These are phyloP conservation scores for Cercospora sp. DNA, from an alignment of 2,329 filamentous ascomycete species.

Conservation along the genomic window DNA sequence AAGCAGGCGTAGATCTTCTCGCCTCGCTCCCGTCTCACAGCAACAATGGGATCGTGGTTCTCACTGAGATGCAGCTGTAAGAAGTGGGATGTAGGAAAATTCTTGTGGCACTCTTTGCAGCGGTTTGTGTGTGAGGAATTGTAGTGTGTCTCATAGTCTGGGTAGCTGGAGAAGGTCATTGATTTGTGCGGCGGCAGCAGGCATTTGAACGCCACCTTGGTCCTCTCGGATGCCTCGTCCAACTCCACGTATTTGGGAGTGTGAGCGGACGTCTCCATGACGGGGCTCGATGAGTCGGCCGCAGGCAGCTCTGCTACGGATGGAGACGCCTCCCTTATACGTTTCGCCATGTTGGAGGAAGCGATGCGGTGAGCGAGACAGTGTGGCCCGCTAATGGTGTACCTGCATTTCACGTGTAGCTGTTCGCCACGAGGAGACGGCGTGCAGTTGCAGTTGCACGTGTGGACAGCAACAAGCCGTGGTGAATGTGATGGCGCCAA, in stretches of 20 bases:
- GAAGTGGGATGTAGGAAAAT: conserved; percentile 82
- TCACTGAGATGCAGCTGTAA: conserved; percentile 85
- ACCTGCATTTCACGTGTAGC: conserved; percentile 8
- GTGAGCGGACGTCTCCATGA: conserved; percentile 17
- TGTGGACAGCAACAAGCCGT: neutral
- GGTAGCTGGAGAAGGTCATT: conserved; percentile 69
- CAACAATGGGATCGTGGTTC: conserved; percentile 79
- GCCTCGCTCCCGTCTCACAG: conserved; percentile 70
- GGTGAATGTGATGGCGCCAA: neutral
- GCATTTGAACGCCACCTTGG: conserved; percentile 66
- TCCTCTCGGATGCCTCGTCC: conserved; percentile 43
- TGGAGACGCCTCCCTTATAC: conserved; percentile 11
- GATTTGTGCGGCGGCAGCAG: conserved; percentile 76
- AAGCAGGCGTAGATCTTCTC: conserved; percentile 94
- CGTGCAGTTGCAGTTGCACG: neutral
- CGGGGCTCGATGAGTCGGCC: conserved; percentile 25
- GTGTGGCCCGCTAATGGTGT: neutral
- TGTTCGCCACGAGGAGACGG: neutral
- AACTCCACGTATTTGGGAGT: conserved; percentile 55
- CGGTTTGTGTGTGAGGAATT: conserved; percentile 76
- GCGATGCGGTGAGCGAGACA: conserved; percentile 4
- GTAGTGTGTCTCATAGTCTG: conserved; percentile 87
- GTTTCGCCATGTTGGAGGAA: conserved; percentile 17
- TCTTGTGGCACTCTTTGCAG: conserved; percentile 79
- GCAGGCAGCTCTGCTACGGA: conserved; percentile 48